These are phyloP conservation scores for Tephrocybe rancida DNA, from an alignment of 768 basidiomycete genomes.

Conservation along the genomic window DNA sequence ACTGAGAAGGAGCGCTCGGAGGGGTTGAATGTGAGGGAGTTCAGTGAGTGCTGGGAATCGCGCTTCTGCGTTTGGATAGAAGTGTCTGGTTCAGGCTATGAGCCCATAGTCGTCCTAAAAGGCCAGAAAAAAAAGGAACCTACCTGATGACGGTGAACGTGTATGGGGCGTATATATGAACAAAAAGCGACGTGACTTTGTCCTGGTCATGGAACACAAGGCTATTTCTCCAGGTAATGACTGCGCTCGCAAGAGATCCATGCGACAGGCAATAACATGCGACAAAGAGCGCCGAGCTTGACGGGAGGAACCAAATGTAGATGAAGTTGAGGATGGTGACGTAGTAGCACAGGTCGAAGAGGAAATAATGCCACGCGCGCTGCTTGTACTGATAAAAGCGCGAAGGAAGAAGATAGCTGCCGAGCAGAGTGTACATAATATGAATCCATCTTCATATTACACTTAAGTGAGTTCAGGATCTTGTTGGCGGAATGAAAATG, in stretches of 20 bases:
- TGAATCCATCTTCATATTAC: conserved; percentile 76
- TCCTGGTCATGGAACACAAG: conserved; percentile 97
- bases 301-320: conserved; percentile 90
- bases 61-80: conserved; percentile 75
- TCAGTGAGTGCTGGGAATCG: conserved; percentile 86
- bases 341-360: conserved; percentile 93
- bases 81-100: conserved; percentile 60
- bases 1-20: conserved; percentile 74
- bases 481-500: conserved; percentile 11
- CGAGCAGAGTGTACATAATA: conserved; percentile 80
- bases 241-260: conserved; percentile 89
- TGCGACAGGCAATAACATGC: conserved; percentile 94
- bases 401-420: conserved; percentile 77
- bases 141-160: conserved; percentile 90
- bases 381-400: conserved; percentile 90
- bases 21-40: conserved; percentile 71
- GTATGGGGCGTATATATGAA: conserved; percentile 93
- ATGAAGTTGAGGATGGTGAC: conserved; percentile 89
- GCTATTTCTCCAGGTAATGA: conserved; percentile 98
- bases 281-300: conserved; percentile 76
- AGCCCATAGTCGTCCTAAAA: not conserved
- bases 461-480: conserved; percentile 13
- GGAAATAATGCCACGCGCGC: conserved; percentile 92
- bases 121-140: conserved; percentile 23
- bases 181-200: conserved; percentile 93